Evolutionary conservation across 1,139 yeast genomes (phyloP), one percentile per base, ranked within the genome.

Genomic region (Kodamaea plutei): DNA sequence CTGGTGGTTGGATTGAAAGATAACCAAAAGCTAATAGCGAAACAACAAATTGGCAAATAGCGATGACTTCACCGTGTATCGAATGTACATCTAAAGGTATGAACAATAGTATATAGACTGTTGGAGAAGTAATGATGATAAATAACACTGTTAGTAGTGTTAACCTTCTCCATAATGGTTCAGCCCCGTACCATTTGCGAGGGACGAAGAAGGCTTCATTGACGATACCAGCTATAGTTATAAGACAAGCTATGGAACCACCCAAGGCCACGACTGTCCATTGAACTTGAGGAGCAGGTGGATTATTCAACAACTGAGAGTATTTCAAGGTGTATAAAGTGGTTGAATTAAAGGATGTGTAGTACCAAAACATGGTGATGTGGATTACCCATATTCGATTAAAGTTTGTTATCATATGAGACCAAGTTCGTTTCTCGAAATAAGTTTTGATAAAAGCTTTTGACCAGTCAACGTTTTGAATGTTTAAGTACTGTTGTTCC

Each of bases 341-440:
- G 0, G 94, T 88, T 0, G 94, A 72, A 52, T 85, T 84, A 52
- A 80, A 80, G 25, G 81, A 66, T 1, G 93, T 83, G 47, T 79
- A 84, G 48, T 77, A 84, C 95, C 95, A 85, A 55, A 79, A 87
- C 35, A 81, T 67, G 0, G 85, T 68, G 5, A 79, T 55, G 50
- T 87, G 95, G 30, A 85, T 77, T 22, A 84, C 77, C 95, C 95
- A 85, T 20, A 85, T 76, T 37, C 95, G 62, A 51, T 79, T 83
- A 53, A 84, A 85, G 50, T 85, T 84, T 3, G 87, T 79, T 1
- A 81, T 58, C 28, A 80, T 61, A 56, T 85, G 95, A 42, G 78
- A 55, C 94, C 94, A 85, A 2, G 87, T 71, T 46, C 96, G 65
- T 27, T 69, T 69, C 48, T 87, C 96, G 28, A 61, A 62, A 49